A percentile compares a stretch with the other conserved stretches of the same genome.
phyloP scores from a whole-genome alignment of 768 basidiomycete genomes.

The Trametes sanguinea region DNA sequence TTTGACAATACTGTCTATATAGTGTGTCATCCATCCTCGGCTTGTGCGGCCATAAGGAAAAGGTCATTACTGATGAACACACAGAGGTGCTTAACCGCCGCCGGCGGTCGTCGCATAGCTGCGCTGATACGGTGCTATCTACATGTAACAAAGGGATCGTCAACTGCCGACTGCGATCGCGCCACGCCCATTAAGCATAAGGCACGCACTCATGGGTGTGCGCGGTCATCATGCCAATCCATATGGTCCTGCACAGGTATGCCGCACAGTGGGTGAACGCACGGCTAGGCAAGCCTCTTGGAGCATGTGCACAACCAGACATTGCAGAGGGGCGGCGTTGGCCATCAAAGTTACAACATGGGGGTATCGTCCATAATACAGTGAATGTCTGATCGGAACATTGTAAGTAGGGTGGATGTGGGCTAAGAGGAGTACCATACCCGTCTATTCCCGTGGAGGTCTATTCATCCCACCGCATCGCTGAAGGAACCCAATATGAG shows the following conservation, averaged over 20 bases:
- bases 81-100: no score
- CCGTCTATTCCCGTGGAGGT: not conserved
- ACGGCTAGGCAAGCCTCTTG: no score
- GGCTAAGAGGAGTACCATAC: no score
- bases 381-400: no score
- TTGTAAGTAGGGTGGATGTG: no score
- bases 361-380: no score
- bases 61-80: no score
- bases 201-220: not conserved
- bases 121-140: not conserved
- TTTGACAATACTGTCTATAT: not conserved
- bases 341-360: not conserved
- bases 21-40: no score
- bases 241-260: not conserved
- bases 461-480: conserved; percentile 81
- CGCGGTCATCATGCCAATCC: not conserved
- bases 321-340: no score
- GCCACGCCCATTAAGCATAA: not conserved
- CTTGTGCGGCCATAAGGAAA: no score
- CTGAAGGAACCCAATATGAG: conserved; percentile 87
- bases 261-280: not conserved
- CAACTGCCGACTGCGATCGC: not conserved
- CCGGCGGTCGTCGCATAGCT: no score
- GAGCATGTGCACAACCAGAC: no score
- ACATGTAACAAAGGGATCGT: not conserved